A percentile compares a stretch with the other conserved stretches of the same genome.
Conservation (phyloP, 192 early-diverging fungal species). For the Linnemannia exigua region DNA sequence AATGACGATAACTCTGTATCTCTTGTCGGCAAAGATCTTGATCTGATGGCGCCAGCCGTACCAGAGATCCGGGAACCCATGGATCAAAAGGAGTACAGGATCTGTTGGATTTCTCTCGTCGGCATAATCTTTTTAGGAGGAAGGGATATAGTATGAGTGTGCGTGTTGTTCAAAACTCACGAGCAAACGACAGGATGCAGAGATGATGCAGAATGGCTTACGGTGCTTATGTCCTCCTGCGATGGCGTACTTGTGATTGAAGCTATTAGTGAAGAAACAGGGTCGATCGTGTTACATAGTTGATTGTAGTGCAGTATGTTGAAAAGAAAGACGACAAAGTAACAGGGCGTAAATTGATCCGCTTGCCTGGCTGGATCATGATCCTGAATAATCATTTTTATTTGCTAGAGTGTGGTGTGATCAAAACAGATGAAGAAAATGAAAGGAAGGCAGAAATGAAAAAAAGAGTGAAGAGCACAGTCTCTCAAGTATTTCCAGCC, state of each 20-base stretch:
- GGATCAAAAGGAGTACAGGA: constrained; percentile 23
- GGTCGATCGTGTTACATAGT: no score
- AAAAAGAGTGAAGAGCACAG: not conserved
- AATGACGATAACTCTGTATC: constrained; percentile 67
- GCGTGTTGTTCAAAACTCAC: no score
- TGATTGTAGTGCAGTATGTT: no score
- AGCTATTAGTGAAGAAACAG: no score
- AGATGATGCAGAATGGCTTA: not conserved
- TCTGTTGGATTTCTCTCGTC: constrained; percentile 30
- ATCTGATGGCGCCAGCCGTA: constrained; percentile 59
- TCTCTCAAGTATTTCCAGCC: no score
- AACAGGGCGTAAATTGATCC: no score
- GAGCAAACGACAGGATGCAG: not conserved
- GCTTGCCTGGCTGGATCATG: not conserved
- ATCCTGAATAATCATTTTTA: not conserved
- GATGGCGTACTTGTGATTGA: constrained; percentile 26
- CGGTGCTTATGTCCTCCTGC: constrained; percentile 15
- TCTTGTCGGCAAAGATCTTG: constrained; percentile 57
- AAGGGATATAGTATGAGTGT: not conserved
- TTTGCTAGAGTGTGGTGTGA: not conserved
- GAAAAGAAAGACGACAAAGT: no score
- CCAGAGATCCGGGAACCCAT: constrained; percentile 54
- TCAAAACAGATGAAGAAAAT: not conserved
- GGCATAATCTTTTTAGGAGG: constrained; percentile 33
- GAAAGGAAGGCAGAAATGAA: not conserved